Percentiles rank a stretch among this genome's conserved stretches.
Evolutionary conservation across 2,329 filamentous ascomycete genomes (phyloP).

Genomic region (Aspergillus intermedius): DNA sequence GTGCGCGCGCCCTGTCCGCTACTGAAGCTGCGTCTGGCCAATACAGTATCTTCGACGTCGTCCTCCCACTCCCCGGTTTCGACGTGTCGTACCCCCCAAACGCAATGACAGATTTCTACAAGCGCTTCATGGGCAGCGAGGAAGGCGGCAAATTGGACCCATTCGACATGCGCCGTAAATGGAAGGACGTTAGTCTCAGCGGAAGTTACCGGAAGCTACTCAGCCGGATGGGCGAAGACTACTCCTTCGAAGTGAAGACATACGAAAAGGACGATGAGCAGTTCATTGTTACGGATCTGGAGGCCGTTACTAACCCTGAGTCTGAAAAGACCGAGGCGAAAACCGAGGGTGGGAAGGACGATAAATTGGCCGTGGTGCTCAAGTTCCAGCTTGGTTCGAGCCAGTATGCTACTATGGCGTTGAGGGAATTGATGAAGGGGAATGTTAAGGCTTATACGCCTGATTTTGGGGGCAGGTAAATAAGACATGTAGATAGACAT

Average conservation of each 20-base stretch:
- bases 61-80: conserved; percentile 86
- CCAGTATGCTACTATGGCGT: conserved; percentile 77
- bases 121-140: conserved; percentile 73
- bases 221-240: conserved; percentile 57
- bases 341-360: conserved; percentile 3
- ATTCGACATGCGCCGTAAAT: conserved; percentile 74
- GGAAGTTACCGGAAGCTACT: conserved; percentile 85
- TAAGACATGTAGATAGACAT: conserved; percentile 13
- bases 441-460: conserved; percentile 57
- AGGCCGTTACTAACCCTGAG: conserved; percentile 50
- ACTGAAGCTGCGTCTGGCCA: conserved; percentile 71
- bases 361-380: conserved; percentile 58
- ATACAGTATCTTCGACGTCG: conserved; percentile 79
- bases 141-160: conserved; percentile 75
- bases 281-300: conserved; percentile 80
- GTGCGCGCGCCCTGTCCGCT: conserved; percentile 66
- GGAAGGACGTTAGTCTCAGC: conserved; percentile 80
- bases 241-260: conserved; percentile 61
- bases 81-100: conserved; percentile 84
- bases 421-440: conserved; percentile 71
- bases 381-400: conserved; percentile 71
- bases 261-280: conserved; percentile 67
- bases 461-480: conserved; percentile 49
- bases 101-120: conserved; percentile 75
- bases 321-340: conserved; percentile 13